Base-by-base conservation (phyloP, 176 grass and related monocot genomes). In the Triticum timopheevii region DNA sequence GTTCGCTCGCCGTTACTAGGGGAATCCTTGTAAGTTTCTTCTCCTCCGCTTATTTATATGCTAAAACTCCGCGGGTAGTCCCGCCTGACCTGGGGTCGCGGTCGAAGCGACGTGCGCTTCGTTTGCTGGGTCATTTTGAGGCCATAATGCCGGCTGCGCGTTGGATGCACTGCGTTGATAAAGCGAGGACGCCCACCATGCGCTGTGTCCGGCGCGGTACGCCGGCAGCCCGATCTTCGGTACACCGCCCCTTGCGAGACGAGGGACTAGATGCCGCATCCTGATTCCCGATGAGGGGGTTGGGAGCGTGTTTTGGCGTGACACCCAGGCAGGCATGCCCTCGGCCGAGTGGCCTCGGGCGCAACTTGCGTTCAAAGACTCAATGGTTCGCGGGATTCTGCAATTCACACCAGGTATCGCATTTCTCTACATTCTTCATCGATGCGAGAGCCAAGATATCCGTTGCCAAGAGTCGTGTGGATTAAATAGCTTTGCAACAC, bases 371-470 rank as follows among this genome's bases (percentile, higher is more conserved):
- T 95, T 95, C 93, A 92, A 95, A 95, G 88, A 90, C 88, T 92
- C 79, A 88, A 92, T 95, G 93, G 90, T 91, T 93, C 88, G 12
- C 70, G 80, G 88, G 90, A 95, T 95, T 95, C 93, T 92, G 71
- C 88, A 95, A 92, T 95, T 92, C 90, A 95, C 90, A 91, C 91
- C 86, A 89, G 54, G 89, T 96, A 96, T 96, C 87, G 77, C 91
- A 93, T 91, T 93, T 95, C 82, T 45, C 93, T 95, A 91, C 86
- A 83, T 91, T 91, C 91, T 95, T 95, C 93, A 92, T 95, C 93
- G 86, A 91, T 84, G 88, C 54, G 40, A 88, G 91, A 90, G 91
- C 91, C 65, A 50, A 88, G 85, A 93, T 93, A 93, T 93, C 82
- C 78, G 64, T 90, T 93, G 91, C 71, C 91, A 82, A 85, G 88